Conservation (phyloP, 345 rosid species). For the Geranium rotundifolium region DNA sequence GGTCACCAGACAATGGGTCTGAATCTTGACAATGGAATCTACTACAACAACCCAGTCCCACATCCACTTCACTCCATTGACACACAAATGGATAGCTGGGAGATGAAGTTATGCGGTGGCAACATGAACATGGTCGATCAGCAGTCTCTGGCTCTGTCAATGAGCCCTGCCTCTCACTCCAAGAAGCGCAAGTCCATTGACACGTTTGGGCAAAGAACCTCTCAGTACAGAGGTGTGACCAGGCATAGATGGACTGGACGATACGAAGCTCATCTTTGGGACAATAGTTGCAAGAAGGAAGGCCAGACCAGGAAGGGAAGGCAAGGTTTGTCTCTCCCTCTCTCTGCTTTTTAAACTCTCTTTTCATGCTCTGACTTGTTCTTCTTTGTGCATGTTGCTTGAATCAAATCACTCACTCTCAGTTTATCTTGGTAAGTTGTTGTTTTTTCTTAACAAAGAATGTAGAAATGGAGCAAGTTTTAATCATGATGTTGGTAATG, state of each 20-base stretch:
- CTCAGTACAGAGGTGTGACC: constrained; percentile 83
- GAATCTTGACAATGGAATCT: constrained; percentile 16
- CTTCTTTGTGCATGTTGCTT: constrained; percentile 17
- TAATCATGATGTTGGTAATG: background rate
- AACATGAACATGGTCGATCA: constrained; percentile 9
- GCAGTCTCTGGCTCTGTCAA: constrained; percentile 32
- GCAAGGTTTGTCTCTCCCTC: constrained; percentile 46
- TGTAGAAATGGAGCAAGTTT: background rate
- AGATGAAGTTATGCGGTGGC: background rate
- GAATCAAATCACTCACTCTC: constrained; percentile 26
- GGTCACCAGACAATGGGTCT: constrained; percentile 20
- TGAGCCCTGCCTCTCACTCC: constrained; percentile 48
- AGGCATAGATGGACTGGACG: constrained; percentile 87
- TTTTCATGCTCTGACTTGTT: constrained; percentile 21
- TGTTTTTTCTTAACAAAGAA: background rate
- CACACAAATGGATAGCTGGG: background rate
- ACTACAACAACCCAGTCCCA: constrained; percentile 7
- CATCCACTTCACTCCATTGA: too few species aligned
- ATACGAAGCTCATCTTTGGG: constrained; percentile 88
- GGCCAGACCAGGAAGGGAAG: constrained; percentile 90
- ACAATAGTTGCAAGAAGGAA: constrained; percentile 81
- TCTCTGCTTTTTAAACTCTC: constrained; percentile 5
- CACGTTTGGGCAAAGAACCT: constrained; percentile 77
- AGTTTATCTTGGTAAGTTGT: constrained; percentile 63
- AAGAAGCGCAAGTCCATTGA: constrained; percentile 80